Evolutionary conservation across 805 yeast genomes (phyloP).

Genomic region (Metschnikowia kunwiensis): DNA sequence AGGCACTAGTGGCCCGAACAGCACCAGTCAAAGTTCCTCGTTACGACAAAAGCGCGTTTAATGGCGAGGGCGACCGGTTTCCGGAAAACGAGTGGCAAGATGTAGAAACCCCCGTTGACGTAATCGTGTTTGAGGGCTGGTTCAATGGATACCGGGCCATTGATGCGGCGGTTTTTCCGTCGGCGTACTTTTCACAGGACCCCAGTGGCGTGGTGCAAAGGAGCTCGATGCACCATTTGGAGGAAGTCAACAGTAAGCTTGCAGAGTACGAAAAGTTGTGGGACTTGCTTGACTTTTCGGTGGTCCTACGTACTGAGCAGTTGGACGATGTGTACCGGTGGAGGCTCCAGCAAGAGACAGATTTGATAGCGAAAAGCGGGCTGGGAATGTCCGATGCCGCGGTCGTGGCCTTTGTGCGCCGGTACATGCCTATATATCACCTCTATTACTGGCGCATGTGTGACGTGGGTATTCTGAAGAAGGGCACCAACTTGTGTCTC

Average conservation of each 20-base stretch:
- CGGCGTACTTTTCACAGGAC: constrained; percentile 21
- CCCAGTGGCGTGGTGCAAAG: constrained; percentile 19
- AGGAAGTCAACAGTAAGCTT: constrained; percentile 52
- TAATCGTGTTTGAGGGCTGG: constrained; percentile 91
- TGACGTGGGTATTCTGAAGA: constrained; percentile 12
- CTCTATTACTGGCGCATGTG: constrained; percentile 56
- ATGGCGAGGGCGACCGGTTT: constrained; percentile 79
- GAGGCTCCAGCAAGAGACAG: constrained; percentile 77
- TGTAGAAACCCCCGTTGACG: constrained; percentile 44
- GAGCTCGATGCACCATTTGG: constrained; percentile 27
- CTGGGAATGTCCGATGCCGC: constrained; percentile 76
- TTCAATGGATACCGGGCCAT: constrained; percentile 66
- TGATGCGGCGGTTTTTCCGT: constrained; percentile 20
- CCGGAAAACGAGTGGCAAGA: constrained; percentile 37
- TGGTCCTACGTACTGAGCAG: constrained; percentile 58
- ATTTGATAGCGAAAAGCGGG: constrained; percentile 51
- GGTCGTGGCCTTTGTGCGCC: constrained; percentile 66
- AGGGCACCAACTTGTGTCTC: constrained; percentile 17
- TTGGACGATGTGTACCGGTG: constrained; percentile 67
- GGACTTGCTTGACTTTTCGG: constrained; percentile 55
- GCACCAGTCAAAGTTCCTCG: constrained; percentile 44
- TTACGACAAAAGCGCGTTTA: constrained; percentile 71
- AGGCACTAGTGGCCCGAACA: constrained; percentile 22
- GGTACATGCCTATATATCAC: constrained; percentile 85
- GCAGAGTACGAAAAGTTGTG: constrained; percentile 51